Conservation (phyloP, 495 filamentous ascomycete genomes). For the Podospora didyma region DNA sequence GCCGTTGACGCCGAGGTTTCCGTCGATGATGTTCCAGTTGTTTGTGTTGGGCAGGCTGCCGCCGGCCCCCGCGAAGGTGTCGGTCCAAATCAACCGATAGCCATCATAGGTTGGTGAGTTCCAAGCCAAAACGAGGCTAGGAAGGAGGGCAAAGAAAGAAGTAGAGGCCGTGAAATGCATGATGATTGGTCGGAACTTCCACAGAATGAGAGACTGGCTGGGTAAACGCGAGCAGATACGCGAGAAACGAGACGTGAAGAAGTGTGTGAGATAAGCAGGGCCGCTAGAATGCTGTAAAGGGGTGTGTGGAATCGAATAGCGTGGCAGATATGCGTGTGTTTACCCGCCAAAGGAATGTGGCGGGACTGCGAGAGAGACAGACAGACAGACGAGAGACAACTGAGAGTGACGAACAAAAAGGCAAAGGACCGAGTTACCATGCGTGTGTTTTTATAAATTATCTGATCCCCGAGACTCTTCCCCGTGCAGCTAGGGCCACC, state of each 20-base stretch:
- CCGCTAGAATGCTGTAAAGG: neutral
- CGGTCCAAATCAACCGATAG: slow-evolving; percentile 34
- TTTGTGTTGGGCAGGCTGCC: slow-evolving; percentile 25
- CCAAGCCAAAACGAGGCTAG: slow-evolving; percentile 24
- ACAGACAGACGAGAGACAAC: neutral
- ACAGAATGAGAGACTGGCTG: neutral
- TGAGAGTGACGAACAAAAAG: neutral
- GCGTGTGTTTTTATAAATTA: neutral
- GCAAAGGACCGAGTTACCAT: neutral
- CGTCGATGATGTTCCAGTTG: slow-evolving; percentile 42
- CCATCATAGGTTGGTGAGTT: slow-evolving; percentile 27
- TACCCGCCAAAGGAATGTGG: neutral
- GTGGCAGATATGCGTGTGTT: neutral
- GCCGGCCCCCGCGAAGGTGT: slow-evolving; percentile 31
- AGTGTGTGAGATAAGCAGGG: neutral
- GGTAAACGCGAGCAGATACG: neutral
- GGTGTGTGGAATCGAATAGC: neutral
- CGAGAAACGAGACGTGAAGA: too few species aligned
- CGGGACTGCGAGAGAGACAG: neutral
- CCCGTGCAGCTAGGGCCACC: neutral
- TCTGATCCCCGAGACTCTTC: neutral
- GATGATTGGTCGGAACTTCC: neutral
- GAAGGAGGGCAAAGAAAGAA: slow-evolving; percentile 11
- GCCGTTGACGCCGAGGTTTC: slow-evolving; percentile 36
- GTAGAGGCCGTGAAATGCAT: slow-evolving; percentile 18